Percentiles rank a stretch among this genome's conserved stretches.
Conservation (phyloP, 2,329 filamentous ascomycete genomes). For the Arthrobotrys musiformis region DNA sequence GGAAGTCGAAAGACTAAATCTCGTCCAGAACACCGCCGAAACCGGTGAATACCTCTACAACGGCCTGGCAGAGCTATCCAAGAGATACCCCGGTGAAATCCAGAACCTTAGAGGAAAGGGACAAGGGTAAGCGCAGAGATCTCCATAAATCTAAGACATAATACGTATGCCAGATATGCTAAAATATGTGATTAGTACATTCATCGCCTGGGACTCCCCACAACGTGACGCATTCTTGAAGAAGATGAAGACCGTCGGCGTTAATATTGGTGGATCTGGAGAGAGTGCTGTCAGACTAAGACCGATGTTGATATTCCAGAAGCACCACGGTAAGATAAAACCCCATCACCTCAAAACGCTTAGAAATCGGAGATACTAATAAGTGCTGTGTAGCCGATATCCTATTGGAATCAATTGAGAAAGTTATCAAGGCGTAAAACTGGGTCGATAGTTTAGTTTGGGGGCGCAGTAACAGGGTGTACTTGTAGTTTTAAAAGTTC, state of each 20-base stretch:
- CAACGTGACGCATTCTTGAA: slow-evolving; percentile 80
- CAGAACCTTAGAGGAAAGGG: slow-evolving; percentile 86
- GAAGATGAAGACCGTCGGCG: slow-evolving; percentile 79
- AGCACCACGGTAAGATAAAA: slow-evolving; percentile 75
- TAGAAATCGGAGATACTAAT: slow-evolving; percentile 53
- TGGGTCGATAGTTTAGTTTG: background rate
- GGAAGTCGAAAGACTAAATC: slow-evolving; percentile 78
- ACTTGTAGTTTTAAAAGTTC: slow-evolving; percentile 35
- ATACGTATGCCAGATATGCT: background rate
- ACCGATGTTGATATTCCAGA: slow-evolving; percentile 93
- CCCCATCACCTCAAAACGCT: background rate
- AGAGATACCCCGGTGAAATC: slow-evolving; percentile 80
- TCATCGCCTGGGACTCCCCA: slow-evolving; percentile 90
- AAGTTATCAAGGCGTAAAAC: slow-evolving; percentile 68
- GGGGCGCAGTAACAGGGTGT: slow-evolving; percentile 1
- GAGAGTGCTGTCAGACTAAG: slow-evolving; percentile 78
- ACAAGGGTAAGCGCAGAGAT: slow-evolving; percentile 69
- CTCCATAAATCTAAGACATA: background rate
- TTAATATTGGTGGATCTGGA: slow-evolving; percentile 89
- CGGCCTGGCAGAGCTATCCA: slow-evolving; percentile 74
- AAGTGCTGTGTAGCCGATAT: slow-evolving; percentile 70
- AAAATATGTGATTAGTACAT: slow-evolving; percentile 68
- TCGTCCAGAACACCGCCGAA: slow-evolving; percentile 79
- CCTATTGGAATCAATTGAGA: slow-evolving; percentile 80
- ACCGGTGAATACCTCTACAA: slow-evolving; percentile 82